Base-by-base conservation (phyloP, 2,329 filamentous ascomycete genomes). In the Aureobasidium mangrovei region DNA sequence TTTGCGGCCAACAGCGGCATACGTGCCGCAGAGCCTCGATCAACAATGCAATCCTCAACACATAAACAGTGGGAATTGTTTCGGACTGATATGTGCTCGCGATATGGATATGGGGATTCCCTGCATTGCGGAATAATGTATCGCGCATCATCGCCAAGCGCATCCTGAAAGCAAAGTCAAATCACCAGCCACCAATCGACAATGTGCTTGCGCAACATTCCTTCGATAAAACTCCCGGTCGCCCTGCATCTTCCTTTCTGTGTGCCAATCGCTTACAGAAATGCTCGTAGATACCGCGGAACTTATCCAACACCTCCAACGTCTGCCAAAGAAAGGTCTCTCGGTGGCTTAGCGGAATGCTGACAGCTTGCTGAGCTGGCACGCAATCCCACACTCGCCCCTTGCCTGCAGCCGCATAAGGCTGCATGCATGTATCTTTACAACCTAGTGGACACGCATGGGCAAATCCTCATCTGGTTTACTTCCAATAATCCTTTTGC, bases 401-500 rank as follows among this genome's bases (percentile, higher is more conserved):
- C 40, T 49, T 49, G 35, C 38, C 47, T 38, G 47, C 38, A 51
- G 41, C 27, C 42, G 36, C 38, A 42, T 42, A 51, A 51, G 47
- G 47, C 47, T 51, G 29, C 18, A 51, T 51, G 47, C 47, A 51
- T 51, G 36, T 51, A 51, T 38, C 46, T 42, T 32, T 35, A 27
- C 28, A 38, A 33, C 39, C 38, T 4, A 4, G 6, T 41, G 8
- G 38, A 51, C 42, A 51, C 41, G 47, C 47, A 51, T 41, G 27
- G 29, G 10, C 33, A 7, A 9, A 32, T 6, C 31, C 38, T 4
- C 10, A 35, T 42, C 12, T 33, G 29, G 46, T 33, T 32, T 28
- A 27, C 29, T 7, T 33, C 38, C 47, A 41, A 35, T 42, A 28
- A 51, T n/a, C n/a, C n/a, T 51, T 51, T 18, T 41, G 12, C 36